Evolutionary conservation across 768 basidiomycete species (phyloP).

Genomic region (Lactarius quietus): DNA sequence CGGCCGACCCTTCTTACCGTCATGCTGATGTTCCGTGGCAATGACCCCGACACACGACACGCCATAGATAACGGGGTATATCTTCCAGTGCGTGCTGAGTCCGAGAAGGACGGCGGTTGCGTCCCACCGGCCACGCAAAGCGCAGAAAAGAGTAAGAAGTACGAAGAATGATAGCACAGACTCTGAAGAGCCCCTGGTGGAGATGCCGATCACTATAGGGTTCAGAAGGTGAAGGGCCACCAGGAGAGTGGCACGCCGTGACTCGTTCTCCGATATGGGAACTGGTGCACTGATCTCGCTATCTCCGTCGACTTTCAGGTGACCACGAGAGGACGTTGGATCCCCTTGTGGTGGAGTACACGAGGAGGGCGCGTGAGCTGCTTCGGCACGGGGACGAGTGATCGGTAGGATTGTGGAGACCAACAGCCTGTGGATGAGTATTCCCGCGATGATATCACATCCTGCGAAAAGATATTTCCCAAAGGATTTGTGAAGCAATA

Average conservation of each 20-base stretch:
- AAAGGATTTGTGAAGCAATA: constrained; percentile 75
- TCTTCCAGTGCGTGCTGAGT: constrained; percentile 91
- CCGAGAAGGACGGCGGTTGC: constrained; percentile 71
- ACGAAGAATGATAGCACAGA: constrained; percentile 79
- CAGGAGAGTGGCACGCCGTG: constrained; percentile 48
- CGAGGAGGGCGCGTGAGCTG: constrained; percentile 3
- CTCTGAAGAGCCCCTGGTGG: constrained; percentile 95
- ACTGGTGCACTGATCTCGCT: background rate
- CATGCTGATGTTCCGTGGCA: constrained; percentile 24
- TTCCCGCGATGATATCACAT: constrained; percentile 78
- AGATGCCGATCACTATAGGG: constrained; percentile 93
- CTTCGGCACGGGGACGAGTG: constrained; percentile 3
- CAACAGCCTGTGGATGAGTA: constrained; percentile 64
- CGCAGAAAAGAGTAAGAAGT: constrained; percentile 60
- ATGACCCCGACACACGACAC: constrained; percentile 66
- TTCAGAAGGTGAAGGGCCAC: constrained; percentile 80
- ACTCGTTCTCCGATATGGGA: constrained; percentile 10
- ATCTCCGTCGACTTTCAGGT: constrained; percentile 6
- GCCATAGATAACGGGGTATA: constrained; percentile 92
- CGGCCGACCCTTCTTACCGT: background rate
- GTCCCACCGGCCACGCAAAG: constrained; percentile 57
- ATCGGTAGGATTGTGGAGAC: constrained; percentile 45
- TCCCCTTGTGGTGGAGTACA: background rate
- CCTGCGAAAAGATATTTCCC: constrained; percentile 87
- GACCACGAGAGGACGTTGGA: background rate